Evolutionary conservation across 2,329 filamentous ascomycete species (phyloP).

Genomic region (Colletotrichum tabaci): DNA sequence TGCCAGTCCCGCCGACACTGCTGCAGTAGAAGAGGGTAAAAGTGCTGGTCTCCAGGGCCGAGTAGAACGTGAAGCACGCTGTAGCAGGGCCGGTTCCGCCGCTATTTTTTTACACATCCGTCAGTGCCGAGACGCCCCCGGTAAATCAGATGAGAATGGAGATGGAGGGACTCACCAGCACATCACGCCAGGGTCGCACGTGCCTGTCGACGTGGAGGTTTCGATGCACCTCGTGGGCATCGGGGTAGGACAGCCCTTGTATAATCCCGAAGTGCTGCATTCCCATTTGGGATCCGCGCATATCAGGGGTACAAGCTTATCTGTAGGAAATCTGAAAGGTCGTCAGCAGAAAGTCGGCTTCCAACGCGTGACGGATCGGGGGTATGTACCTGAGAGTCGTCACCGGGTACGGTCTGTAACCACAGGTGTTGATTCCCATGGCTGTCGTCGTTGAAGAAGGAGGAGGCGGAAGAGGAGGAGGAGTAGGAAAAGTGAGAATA

Average conservation of each 20-base stretch:
- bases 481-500: too few species aligned
- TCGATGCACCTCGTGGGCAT: constrained; percentile 24
- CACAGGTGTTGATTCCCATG: constrained; percentile 11
- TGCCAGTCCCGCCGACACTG: not conserved
- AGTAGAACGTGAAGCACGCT: constrained; percentile 20
- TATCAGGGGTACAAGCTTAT: not conserved
- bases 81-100: not conserved
- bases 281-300: not conserved
- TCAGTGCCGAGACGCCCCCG: not conserved
- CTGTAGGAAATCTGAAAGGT: not conserved
- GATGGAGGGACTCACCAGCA: constrained; percentile 15
- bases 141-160: too few species aligned
- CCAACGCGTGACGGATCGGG: too few species aligned
- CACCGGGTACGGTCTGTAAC: not conserved
- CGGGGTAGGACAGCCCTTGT: constrained; percentile 14
- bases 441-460: not conserved
- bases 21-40: constrained; percentile 22
- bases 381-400: not conserved
- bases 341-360: not conserved
- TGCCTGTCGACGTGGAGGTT: not conserved
- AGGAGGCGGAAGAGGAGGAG: too few species aligned
- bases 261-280: constrained; percentile 24
- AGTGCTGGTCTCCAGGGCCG: not conserved
- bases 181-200: constrained; percentile 3
- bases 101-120: not conserved